Base-by-base conservation (phyloP, 2,329 filamentous ascomycete genomes). In the Curvularia spicifera region DNA sequence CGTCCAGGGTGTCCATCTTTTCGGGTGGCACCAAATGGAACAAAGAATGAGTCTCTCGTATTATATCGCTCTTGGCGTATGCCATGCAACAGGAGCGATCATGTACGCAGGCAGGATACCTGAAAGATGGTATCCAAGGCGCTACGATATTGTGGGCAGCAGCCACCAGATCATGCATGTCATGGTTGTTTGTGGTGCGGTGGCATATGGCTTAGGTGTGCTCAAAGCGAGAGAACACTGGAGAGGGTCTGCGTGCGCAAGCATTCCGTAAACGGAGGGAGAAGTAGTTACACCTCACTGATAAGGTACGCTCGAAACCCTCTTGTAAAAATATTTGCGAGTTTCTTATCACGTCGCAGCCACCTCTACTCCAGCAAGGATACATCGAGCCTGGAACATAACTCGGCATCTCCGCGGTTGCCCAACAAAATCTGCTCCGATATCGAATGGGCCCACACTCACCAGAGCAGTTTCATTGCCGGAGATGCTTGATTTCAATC, bases 141-240 rank as follows among this genome's bases (percentile, higher is more conserved):
- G 53, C 1, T 83, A 82, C 53, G 82, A 84, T 57, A 63, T 83
- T 2, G 67, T 79, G 12, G 81, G 81, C 0, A 76, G 78, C 1
- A 81, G 79, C 56, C 82, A 84, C 63, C 80, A 84, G 67, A 64
- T 82, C n/a, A 79, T 84, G 69, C 81, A 84, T 55, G 51, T 82
- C 2, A 72, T 79, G 56, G 80, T 83, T 13, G 67, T 83, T 20
- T 65, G 76, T 6, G 81, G 80, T 20, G 68, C 73, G 13, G 78
- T 77, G 49, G 70, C 20, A 26, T 59, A 60, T 43, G 33, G 71
- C 18, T 58, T 67, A 45, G 78, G 74, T 24, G 68, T 81, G 35
- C 43, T 78, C 18, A 67, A 61, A 60, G 73, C 76, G 22, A 79
- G 78, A 57, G 71, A 78, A 53, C 76, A 62, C 29, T 59, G 53